Percentiles rank a stretch among this genome's conserved stretches.
Evolutionary conservation across 805 yeast species (phyloP).

Genomic region (Pichia membranifaciens): DNA sequence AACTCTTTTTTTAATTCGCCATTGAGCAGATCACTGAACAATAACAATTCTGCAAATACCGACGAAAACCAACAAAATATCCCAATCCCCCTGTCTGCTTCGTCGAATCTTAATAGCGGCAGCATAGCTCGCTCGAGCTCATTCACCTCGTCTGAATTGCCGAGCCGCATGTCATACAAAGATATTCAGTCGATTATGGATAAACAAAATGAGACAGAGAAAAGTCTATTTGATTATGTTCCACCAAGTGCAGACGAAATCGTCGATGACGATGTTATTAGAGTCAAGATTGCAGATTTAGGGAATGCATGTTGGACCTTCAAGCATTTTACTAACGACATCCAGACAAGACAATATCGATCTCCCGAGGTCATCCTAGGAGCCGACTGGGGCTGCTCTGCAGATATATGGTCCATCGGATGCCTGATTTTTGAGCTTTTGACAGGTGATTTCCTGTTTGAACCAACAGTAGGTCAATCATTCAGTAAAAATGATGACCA

Average conservation of each 20-base stretch:
- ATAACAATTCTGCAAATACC: constrained; percentile 4
- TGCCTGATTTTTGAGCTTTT: constrained; percentile 84
- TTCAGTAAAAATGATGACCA: constrained; percentile 93
- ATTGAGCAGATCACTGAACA: constrained; percentile 1
- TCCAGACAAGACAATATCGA: constrained; percentile 88
- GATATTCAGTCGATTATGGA: constrained; percentile 36
- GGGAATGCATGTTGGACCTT: constrained; percentile 86
- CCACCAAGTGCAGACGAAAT: constrained; percentile 35
- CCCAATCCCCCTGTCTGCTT: constrained; percentile 1
- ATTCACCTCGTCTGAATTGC: constrained; percentile 8
- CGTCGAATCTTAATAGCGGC: not conserved
- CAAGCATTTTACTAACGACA: constrained; percentile 79
- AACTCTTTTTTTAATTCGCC: constrained; percentile 27
- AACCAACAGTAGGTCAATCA: constrained; percentile 72
- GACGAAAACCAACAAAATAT: constrained; percentile 15
- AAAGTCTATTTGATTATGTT: constrained; percentile 24
- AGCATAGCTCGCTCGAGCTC: constrained; percentile 5
- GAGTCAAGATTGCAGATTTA: constrained; percentile 85
- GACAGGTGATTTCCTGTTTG: constrained; percentile 92
- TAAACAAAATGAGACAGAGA: constrained; percentile 31
- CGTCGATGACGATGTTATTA: constrained; percentile 47
- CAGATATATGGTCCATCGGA: constrained; percentile 95
- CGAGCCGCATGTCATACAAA: constrained; percentile 23
- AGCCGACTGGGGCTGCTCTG: constrained; percentile 87
- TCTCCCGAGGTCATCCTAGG: constrained; percentile 85